Base-by-base conservation (phyloP, 2,329 filamentous ascomycete species). In the Colletotrichum sp. region DNA sequence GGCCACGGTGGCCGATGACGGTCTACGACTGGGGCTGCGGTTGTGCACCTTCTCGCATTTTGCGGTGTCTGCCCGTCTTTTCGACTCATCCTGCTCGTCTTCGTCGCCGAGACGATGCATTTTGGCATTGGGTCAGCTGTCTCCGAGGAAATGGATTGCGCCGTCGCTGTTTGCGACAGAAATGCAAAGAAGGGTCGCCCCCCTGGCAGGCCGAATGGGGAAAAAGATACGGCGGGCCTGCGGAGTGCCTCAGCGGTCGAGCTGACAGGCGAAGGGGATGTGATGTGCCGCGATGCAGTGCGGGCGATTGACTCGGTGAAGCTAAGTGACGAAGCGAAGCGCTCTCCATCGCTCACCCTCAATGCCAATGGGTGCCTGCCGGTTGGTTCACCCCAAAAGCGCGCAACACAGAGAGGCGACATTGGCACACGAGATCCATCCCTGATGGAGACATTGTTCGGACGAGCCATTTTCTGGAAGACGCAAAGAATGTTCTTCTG, bases 401-500 rank as follows among this genome's bases (percentile, higher is more conserved):
- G 70, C 57, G 64, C 74, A 75, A 34, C 48, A 39, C 48, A 65
- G 34, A 39, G 68, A 71, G 48, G 44, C 39, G 26, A 68, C 26
- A 36, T 30, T 30, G 26, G 32, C 24, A n/a, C 55, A 36, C 28
- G 63, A 71, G 55, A 64, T 44, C 69, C 64, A 75, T 75, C 28
- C 36, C 64, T n/a, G 57, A 73, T 75, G 73, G 70, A 34, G 70
- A 64, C 65, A 44, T 44, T 32, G 34, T 59, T 76, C 74, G 74
- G 74, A 76, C 70, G 74, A 76, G 74, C 74, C 74, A 76, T 76
- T 76, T 76, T 74, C 74, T 76, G 74, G 65, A 68, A 65, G 30
- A 60, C 26, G 30, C 68, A 26, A 55, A 74, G 59, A 76, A 74
- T 13, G 26, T 59, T 36, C 24, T 59, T n/a, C 44, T 65, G 64